Conservation (phyloP, 2,329 filamentous ascomycete species). For the Aspergillus puulaauensis region DNA sequence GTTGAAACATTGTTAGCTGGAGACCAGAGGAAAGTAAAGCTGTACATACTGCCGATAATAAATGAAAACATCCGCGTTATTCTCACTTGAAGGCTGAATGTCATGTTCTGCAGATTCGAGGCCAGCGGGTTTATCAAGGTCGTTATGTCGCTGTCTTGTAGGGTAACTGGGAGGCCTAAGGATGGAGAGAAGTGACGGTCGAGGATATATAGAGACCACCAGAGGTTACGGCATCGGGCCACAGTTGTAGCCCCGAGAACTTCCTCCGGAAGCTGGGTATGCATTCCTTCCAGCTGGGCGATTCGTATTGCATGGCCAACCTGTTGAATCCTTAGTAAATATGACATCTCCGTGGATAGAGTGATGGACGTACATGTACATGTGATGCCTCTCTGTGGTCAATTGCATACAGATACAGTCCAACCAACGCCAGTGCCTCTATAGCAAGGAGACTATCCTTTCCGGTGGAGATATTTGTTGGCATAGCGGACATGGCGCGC, state of each 20-base stretch:
- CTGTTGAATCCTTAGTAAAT: constrained; percentile 4
- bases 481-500: constrained; percentile 40
- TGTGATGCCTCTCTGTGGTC: constrained; percentile 43
- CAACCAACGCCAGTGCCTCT: constrained; percentile 36
- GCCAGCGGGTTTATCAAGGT: neutral
- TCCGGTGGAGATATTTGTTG: constrained; percentile 34
- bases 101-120: neutral
- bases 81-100: neutral
- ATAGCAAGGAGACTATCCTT: constrained; percentile 30
- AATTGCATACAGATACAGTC: constrained; percentile 42
- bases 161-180: constrained; percentile 26
- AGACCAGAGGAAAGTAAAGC: neutral
- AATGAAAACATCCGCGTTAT: constrained; percentile 37
- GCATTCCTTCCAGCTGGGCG: constrained; percentile 30
- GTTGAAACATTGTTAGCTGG: too few relatives aligned
- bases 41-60: constrained; percentile 35
- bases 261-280: constrained; percentile 26
- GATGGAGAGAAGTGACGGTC: constrained; percentile 28
- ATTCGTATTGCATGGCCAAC: constrained; percentile 28
- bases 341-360: neutral
- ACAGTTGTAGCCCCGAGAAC: constrained; percentile 23
- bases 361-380: constrained; percentile 33
- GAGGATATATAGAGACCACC: constrained; percentile 30
- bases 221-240: constrained; percentile 24
- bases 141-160: constrained; percentile 27